Percentiles rank a stretch among this genome's conserved stretches.
phyloP scores from a whole-genome alignment of 345 rosid genomes.

The Arabidopsis thaliana region TAIR10.1 NC_003071.7:19250501-19251000 shows the following conservation, averaged over 20 bases:
- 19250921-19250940: constrained; percentile 30
- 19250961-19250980: constrained; percentile 27
- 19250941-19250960: constrained; percentile 14
- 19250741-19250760: constrained; percentile 57
- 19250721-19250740: constrained; percentile 72
- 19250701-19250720: constrained; percentile 64
- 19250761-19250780: constrained; percentile 44
- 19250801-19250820: constrained; percentile 25
- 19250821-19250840: constrained; percentile 7
- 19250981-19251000: constrained; percentile 45
- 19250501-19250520: constrained; percentile 72
- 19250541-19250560: not conserved
- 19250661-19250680: constrained; percentile 50
- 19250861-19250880: constrained; percentile 18
- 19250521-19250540: constrained; percentile 55
- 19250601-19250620: not conserved
- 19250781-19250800: not conserved
- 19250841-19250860: constrained; percentile 4
- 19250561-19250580: not conserved
- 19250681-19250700: constrained; percentile 57
- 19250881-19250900: constrained; percentile 31
- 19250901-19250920: constrained; percentile 47
- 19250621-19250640: not conserved
- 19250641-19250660: constrained; percentile 37
- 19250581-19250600: not conserved